These are phyloP conservation scores for Coleophoma eucalyptorum DNA, from an alignment of 2,329 filamentous ascomycete genomes.

Conservation along the genomic window DNA sequence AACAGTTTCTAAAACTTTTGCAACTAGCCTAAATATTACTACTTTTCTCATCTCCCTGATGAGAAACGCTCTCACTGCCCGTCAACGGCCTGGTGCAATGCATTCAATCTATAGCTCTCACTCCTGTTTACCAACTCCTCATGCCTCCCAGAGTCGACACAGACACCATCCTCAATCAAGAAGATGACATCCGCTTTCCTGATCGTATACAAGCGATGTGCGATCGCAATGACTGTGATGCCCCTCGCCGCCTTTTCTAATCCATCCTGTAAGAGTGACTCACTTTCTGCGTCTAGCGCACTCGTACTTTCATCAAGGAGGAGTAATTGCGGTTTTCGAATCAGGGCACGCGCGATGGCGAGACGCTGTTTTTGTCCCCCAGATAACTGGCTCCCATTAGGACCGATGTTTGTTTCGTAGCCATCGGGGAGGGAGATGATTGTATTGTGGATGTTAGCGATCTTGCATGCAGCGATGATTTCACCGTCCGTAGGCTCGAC, in stretches of 20 bases:
- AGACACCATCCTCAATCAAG: slow-evolving; percentile 46
- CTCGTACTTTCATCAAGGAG: slow-evolving; percentile 94
- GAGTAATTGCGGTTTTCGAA: slow-evolving; percentile 90
- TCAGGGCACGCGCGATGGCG: slow-evolving; percentile 85
- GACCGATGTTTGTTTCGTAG: slow-evolving; percentile 93
- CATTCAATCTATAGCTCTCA: slow-evolving; percentile 43
- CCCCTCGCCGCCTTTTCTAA: slow-evolving; percentile 82
- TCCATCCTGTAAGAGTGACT: slow-evolving; percentile 90
- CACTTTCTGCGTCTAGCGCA: slow-evolving; percentile 88
- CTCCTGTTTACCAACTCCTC: slow-evolving; percentile 46
- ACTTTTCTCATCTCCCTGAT: too few relatives aligned
- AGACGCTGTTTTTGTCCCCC: slow-evolving; percentile 97
- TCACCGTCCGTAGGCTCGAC: neutral
- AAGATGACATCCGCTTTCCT: slow-evolving; percentile 73
- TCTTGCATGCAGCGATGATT: neutral
- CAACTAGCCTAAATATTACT: too few relatives aligned
- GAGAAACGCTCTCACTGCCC: neutral
- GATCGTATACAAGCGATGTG: slow-evolving; percentile 92
- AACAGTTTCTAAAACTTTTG: too few relatives aligned
- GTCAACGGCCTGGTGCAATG: slow-evolving; percentile 34
- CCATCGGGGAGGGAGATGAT: slow-evolving; percentile 76
- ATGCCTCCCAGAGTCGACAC: slow-evolving; percentile 47
- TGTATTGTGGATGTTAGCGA: slow-evolving; percentile 62
- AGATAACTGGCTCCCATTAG: slow-evolving; percentile 86
- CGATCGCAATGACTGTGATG: slow-evolving; percentile 92